Percentiles rank a stretch among this genome's conserved stretches.
Evolutionary conservation across 2,329 filamentous ascomycete genomes (phyloP).

Genomic region (Talaromyces sp.): DNA sequence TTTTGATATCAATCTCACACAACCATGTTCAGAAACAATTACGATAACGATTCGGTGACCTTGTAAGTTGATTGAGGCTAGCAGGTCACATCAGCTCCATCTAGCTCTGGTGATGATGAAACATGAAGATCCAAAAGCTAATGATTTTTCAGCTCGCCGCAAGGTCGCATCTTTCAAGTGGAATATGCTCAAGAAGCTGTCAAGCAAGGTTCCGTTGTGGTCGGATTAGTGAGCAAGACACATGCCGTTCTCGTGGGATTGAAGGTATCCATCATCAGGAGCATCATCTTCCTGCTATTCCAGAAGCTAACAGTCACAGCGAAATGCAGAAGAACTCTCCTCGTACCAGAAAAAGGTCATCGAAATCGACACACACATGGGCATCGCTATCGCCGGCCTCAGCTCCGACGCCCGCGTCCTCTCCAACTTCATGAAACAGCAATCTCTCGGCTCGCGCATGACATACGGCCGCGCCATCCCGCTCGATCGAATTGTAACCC

Average conservation of each 20-base stretch:
- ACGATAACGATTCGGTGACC: slow-evolving; percentile 99
- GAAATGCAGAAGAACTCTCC: slow-evolving; percentile 98
- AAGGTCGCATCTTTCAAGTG: slow-evolving; percentile 99
- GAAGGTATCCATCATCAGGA: slow-evolving; percentile 64
- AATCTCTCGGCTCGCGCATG: slow-evolving; percentile 90
- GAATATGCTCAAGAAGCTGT: slow-evolving; percentile 98
- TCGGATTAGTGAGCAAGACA: slow-evolving; percentile 96
- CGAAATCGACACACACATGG: slow-evolving; percentile 90
- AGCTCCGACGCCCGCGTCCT: slow-evolving; percentile 97
- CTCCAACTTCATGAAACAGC: slow-evolving; percentile 99
- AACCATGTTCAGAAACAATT: slow-evolving; percentile 98
- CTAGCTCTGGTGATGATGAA: neutral
- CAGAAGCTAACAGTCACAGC: slow-evolving; percentile 49
- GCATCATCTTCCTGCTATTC: slow-evolving; percentile 5
- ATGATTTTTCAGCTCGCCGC: slow-evolving; percentile 69
- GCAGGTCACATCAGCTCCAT: slow-evolving; percentile 4
- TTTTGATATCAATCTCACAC: neutral
- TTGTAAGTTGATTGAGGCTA: slow-evolving; percentile 63
- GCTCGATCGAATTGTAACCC: slow-evolving; percentile 79
- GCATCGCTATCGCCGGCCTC: slow-evolving; percentile 91
- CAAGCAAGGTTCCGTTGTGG: slow-evolving; percentile 97
- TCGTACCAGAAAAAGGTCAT: slow-evolving; percentile 99
- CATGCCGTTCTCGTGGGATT: slow-evolving; percentile 93
- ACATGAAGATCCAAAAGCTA: neutral
- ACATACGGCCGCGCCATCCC: slow-evolving; percentile 94